These are phyloP conservation scores for Pythium guiyangense DNA, from an alignment of 352 stramenopile genomes.

Conservation along the genomic window DNA sequence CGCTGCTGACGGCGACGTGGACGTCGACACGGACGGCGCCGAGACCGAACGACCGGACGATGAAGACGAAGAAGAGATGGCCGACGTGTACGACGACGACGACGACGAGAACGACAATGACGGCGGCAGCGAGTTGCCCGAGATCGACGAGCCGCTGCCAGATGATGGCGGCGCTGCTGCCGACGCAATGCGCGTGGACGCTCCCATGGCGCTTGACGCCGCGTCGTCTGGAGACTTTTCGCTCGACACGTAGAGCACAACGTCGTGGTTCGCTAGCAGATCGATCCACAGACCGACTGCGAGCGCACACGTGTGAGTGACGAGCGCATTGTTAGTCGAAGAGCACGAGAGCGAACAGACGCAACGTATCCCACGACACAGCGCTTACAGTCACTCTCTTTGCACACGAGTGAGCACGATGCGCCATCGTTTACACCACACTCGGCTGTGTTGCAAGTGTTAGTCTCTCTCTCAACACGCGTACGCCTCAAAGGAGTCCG, in stretches of 20 bases:
- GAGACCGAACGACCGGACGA: constrained; percentile 34
- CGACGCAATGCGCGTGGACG: background rate
- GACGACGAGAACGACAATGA: constrained; percentile 35
- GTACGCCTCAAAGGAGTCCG: constrained; percentile 61
- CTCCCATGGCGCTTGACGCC: constrained; percentile 6
- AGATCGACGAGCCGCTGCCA: background rate
- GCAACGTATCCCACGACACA: too few species aligned
- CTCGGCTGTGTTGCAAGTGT: too few species aligned
- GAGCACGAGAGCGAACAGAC: too few species aligned
- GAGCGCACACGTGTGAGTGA: background rate
- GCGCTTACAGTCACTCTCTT: too few species aligned
- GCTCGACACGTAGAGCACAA: constrained; percentile 14
- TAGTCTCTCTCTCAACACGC: too few species aligned
- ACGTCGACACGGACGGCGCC: constrained; percentile 27
- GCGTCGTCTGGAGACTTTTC: constrained; percentile 15
- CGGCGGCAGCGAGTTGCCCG: background rate
- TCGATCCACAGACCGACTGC: background rate
- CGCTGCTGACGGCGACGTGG: constrained; percentile 14
- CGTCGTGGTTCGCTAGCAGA: too few species aligned
- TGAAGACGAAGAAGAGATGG: constrained; percentile 34
- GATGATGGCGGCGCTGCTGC: background rate
- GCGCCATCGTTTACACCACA: too few species aligned
- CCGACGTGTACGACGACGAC: constrained; percentile 56
- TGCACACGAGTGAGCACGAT: too few species aligned
- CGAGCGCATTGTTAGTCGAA: too few species aligned